Evolutionary conservation across 257 asterid species (phyloP).

Genomic region (Petunia secreta): DNA sequence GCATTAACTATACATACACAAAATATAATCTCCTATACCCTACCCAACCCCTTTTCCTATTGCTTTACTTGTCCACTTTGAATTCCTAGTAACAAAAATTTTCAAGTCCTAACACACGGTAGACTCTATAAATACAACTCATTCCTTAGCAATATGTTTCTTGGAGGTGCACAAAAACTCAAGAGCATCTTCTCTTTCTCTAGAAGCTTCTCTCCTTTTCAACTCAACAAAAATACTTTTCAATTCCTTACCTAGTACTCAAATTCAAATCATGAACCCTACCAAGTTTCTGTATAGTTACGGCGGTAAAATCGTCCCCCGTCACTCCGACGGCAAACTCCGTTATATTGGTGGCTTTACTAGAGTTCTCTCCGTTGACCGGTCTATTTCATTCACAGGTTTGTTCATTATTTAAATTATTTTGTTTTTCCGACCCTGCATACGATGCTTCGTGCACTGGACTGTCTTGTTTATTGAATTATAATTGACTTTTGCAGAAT

Average conservation of each 20-base stretch:
- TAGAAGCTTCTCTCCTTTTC: slow-evolving; percentile 6
- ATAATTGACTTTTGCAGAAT: slow-evolving; percentile 41
- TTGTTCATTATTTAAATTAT: neutral
- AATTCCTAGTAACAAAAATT: neutral
- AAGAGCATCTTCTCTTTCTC: slow-evolving; percentile 28
- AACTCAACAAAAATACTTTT: neutral
- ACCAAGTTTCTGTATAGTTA: slow-evolving; percentile 86
- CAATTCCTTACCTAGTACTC: slow-evolving; percentile 24
- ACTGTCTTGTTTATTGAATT: neutral
- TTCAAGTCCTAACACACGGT: neutral
- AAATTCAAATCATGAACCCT: slow-evolving; percentile 41
- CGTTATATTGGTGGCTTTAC: slow-evolving; percentile 83
- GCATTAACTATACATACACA: no score
- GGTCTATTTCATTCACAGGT: slow-evolving; percentile 42
- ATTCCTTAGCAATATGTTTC: neutral
- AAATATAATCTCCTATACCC: neutral
- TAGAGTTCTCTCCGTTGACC: slow-evolving; percentile 75
- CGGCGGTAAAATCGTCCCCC: slow-evolving; percentile 72
- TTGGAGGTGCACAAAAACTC: slow-evolving; percentile 18
- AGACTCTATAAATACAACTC: slow-evolving; percentile 18
- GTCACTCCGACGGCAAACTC: slow-evolving; percentile 69
- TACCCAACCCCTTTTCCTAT: neutral
- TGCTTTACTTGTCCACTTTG: neutral
- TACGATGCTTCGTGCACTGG: neutral
- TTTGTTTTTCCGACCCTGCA: neutral